A percentile compares a stretch with the other conserved stretches of the same genome.
Conservation (phyloP, 805 yeast species). For the Candida pini region DNA sequence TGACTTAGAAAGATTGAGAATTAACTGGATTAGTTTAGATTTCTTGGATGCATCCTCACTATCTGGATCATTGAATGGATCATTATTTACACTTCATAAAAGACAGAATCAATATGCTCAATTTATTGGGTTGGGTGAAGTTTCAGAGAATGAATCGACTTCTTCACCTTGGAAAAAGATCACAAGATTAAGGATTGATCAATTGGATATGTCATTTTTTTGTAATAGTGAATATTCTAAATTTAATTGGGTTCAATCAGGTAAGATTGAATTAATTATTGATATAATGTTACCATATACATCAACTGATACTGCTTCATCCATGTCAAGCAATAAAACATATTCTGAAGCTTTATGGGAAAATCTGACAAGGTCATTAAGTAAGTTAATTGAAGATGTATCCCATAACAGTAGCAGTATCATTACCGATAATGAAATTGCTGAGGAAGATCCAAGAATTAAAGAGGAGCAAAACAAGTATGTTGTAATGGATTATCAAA, state of each 20-base stretch:
- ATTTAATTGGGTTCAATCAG: constrained; percentile 69
- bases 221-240: constrained; percentile 31
- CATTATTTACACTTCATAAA: constrained; percentile 72
- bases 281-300: constrained; percentile 67
- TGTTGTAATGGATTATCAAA: constrained; percentile 60
- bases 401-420: not conserved
- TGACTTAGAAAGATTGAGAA: constrained; percentile 55
- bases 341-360: constrained; percentile 7
- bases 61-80: constrained; percentile 69
- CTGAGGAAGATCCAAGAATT: constrained; percentile 9
- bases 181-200: constrained; percentile 39
- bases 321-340: constrained; percentile 7
- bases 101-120: constrained; percentile 55
- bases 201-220: constrained; percentile 28
- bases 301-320: constrained; percentile 25
- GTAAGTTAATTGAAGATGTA: constrained; percentile 1
- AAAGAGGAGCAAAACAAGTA: constrained; percentile 37
- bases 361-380: constrained; percentile 3
- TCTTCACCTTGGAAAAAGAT: constrained; percentile 41
- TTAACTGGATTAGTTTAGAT: constrained; percentile 56
- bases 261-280: constrained; percentile 63
- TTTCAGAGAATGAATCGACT: constrained; percentile 4
- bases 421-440: constrained; percentile 5
- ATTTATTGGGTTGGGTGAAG: constrained; percentile 29
- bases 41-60: constrained; percentile 64